phyloP scores from a whole-genome alignment of 192 early-diverging fungal genomes.

The Endogone sp. region DNA sequence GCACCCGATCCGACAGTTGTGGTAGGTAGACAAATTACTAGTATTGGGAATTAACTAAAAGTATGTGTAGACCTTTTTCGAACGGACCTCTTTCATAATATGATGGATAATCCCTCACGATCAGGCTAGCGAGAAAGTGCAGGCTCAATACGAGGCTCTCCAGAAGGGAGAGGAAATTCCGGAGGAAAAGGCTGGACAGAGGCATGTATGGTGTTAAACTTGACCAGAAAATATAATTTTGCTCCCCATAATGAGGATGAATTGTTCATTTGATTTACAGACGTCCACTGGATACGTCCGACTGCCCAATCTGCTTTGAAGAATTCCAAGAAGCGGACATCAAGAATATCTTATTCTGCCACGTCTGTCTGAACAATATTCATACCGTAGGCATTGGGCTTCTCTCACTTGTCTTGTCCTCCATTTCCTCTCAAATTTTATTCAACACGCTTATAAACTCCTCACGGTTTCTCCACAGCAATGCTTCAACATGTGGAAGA shows the following conservation, averaged over 20 bases:
- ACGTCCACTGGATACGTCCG: slow-evolving; percentile 21
- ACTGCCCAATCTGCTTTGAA: slow-evolving; percentile 28
- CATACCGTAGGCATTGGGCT: slow-evolving; percentile 1
- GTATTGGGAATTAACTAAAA: no score
- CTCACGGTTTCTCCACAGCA: not conserved
- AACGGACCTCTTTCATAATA: no score
- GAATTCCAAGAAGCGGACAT: slow-evolving; percentile 9
- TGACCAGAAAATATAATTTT: not conserved
- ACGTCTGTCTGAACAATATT: slow-evolving; percentile 18
- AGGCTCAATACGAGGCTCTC: not conserved
- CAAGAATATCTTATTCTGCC: slow-evolving; percentile 7
- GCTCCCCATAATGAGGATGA: no score
- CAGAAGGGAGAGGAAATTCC: not conserved
- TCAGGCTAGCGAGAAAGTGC: not conserved
- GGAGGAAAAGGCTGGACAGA: not conserved
- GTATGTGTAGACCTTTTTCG: no score
- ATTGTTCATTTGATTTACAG: no score
- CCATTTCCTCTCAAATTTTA: no score
- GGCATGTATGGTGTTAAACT: not conserved
- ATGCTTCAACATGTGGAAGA: slow-evolving; percentile 15
- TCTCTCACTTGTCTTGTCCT: not conserved
- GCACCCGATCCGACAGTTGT: not conserved
- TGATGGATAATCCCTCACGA: not conserved
- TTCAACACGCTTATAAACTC: no score
- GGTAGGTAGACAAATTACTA: not conserved